phyloP scores from a whole-genome alignment of 1,284 basidiomycete genomes.

The Mycosarcoma mackinlayi region DNA sequence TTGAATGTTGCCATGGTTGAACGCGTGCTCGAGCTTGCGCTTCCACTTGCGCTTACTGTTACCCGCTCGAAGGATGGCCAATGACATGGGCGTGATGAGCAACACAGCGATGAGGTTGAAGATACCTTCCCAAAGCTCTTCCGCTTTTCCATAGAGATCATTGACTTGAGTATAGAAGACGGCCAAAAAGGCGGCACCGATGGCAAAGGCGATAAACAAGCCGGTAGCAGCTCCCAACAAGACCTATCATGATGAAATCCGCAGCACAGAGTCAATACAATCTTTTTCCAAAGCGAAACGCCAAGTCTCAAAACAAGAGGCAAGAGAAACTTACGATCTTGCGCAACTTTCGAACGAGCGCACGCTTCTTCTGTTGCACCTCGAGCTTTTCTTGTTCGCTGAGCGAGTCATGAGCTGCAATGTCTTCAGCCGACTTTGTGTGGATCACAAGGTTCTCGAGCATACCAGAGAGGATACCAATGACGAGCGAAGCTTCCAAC shows the following conservation, averaged over 20 bases:
- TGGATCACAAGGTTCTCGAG: slow-evolving; percentile 59
- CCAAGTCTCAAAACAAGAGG: background rate
- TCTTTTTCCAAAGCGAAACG: background rate
- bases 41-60: slow-evolving; percentile 62
- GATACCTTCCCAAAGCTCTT: slow-evolving; percentile 67
- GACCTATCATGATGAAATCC: slow-evolving; percentile 5
- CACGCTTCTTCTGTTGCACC: slow-evolving; percentile 24
- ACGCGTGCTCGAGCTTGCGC: slow-evolving; percentile 59
- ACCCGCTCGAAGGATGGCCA: slow-evolving; percentile 63
- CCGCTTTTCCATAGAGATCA: slow-evolving; percentile 71
- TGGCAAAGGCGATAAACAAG: slow-evolving; percentile 57
- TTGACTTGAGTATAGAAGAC: slow-evolving; percentile 70
- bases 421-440: slow-evolving; percentile 28
- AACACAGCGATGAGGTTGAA: slow-evolving; percentile 64
- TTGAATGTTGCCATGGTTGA: slow-evolving; percentile 30
- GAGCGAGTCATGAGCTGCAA: slow-evolving; percentile 9
- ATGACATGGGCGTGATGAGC: slow-evolving; percentile 66
- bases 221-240: slow-evolving; percentile 55
- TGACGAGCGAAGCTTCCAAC: slow-evolving; percentile 64
- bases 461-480: slow-evolving; percentile 64
- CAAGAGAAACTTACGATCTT: slow-evolving; percentile 42
- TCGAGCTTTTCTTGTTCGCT: slow-evolving; percentile 17
- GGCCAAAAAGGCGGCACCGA: slow-evolving; percentile 64
- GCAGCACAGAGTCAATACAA: too few species aligned
- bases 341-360: slow-evolving; percentile 53